These are phyloP conservation scores for Nakazawaea ishiwadae DNA, from an alignment of 805 yeast genomes.

Conservation along the genomic window DNA sequence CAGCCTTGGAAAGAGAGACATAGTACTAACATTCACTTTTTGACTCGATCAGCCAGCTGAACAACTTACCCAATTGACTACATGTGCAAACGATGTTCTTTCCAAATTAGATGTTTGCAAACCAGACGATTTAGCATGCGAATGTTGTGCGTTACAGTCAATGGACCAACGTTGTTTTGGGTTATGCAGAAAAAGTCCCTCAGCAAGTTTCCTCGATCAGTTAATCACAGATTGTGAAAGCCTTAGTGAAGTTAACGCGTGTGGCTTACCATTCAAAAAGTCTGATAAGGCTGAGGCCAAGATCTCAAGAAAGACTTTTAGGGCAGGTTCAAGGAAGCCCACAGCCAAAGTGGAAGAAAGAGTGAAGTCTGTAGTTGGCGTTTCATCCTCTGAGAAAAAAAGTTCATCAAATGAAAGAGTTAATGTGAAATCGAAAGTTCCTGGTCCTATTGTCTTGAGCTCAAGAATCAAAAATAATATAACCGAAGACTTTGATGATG, in stretches of 20 bases:
- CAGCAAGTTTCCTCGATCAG: slow-evolving; percentile 41
- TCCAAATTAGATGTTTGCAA: slow-evolving; percentile 43
- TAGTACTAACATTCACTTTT: too few relatives aligned
- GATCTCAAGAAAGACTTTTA: slow-evolving; percentile 20
- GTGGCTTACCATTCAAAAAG: slow-evolving; percentile 45
- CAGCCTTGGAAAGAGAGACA: too few relatives aligned
- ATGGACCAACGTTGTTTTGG: slow-evolving; percentile 41
- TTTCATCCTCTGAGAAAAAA: background rate
- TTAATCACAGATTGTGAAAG: slow-evolving; percentile 40
- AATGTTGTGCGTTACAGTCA: slow-evolving; percentile 51
- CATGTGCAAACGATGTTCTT: slow-evolving; percentile 43
- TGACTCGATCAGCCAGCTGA: too few relatives aligned
- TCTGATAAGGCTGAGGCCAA: slow-evolving; percentile 28
- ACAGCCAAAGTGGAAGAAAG: slow-evolving; percentile 6
- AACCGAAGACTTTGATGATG: background rate
- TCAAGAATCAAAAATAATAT: slow-evolving; percentile 10
- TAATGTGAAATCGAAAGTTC: slow-evolving; percentile 1
- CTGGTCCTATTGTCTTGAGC: slow-evolving; percentile 8
- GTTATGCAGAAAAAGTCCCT: slow-evolving; percentile 42
- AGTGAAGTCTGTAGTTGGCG: slow-evolving; percentile 9
- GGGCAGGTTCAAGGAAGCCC: background rate
- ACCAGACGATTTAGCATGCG: slow-evolving; percentile 51
- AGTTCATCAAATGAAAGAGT: background rate
- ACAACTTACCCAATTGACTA: slow-evolving; percentile 27
- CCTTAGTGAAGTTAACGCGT: slow-evolving; percentile 45